Base-by-base conservation (phyloP, 148 eudicot genomes). In the Vaccinium myrtillus region DNA sequence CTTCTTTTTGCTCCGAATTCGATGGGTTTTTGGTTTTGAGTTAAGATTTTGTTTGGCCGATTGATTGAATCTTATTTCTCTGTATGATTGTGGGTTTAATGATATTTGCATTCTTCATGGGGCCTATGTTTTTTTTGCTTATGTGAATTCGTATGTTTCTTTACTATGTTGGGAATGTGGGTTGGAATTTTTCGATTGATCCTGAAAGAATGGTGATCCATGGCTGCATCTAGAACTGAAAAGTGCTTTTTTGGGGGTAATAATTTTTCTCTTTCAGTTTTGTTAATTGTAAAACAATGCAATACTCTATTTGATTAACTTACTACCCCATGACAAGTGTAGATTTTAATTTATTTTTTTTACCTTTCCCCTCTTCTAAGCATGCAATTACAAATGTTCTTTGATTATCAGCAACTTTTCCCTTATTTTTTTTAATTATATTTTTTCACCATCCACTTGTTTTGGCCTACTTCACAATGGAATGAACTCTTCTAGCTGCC, bases 61-160 rank as follows among this genome's bases (percentile, higher is more conserved):
- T 39, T 69, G 27, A 43, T 43, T 43, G n/a, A 69, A 49, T 81
- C 83, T 27, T 69, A 48, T 81, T 27, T 67, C 27, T 69, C 27
- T 82, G 67, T 18, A 32, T 71, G 12, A 30, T 8, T 69, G 9
- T 49, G 59, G 53, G 55, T 82, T 70, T 27, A 5, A 19, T 70
- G 78, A 9, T 61, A 8, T 39, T 8, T 48, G 19, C 19, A 48
- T 73, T 7, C 6, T 5, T 75, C 23, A 8, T 75, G 23, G 16
- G 46, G 15, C 53, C 10, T 75, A 8, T 1, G 18, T n/a, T 6
- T 48, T 14, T 11, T 13, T 18, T 4, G 4, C 18, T 0, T 50
- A n/a, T 77, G 16, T 13, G 9, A 59, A 1, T 61, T 81, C 11
- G 10, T 8, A 46, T 43, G 13, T 12, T 48, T 2, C 46, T 4